Percentiles rank a stretch among this genome's conserved stretches.
Evolutionary conservation across 768 basidiomycete species (phyloP).

Genomic region (Mycena albidolilacea): DNA sequence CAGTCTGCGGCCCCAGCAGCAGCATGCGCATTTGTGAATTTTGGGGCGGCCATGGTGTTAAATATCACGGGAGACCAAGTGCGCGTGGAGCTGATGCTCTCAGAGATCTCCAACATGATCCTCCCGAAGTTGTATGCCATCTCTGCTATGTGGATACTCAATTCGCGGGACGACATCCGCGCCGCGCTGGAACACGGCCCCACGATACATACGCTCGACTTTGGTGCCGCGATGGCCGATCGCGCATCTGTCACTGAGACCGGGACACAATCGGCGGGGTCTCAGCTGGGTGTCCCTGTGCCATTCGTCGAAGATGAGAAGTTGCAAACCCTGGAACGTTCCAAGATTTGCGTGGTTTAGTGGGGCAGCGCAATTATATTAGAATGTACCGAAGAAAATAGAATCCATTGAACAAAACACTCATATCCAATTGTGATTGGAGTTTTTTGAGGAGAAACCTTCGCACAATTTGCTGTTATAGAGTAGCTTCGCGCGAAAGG

Average conservation of each 20-base stretch:
- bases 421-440: no score
- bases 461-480: no score
- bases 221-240: not conserved
- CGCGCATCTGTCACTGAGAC: not conserved
- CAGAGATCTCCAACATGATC: conserved; percentile 2
- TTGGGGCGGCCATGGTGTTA: not conserved
- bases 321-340: not conserved
- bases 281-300: not conserved
- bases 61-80: not conserved
- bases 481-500: no score
- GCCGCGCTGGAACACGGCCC: not conserved
- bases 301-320: not conserved
- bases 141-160: conserved; percentile 17
- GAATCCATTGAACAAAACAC: no score
- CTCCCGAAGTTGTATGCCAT: conserved; percentile 13
- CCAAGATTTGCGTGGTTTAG: not conserved
- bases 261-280: not conserved
- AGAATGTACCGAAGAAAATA: no score
- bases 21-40: not conserved
- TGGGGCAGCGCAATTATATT: not conserved
- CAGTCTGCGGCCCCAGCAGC: conserved; percentile 1
- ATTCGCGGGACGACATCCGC: not conserved
- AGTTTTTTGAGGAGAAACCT: no score
- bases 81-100: not conserved
- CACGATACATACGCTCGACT: not conserved